These are phyloP conservation scores for Litchi chinensis DNA, from an alignment of 345 rosid species.

Conservation along the genomic window DNA sequence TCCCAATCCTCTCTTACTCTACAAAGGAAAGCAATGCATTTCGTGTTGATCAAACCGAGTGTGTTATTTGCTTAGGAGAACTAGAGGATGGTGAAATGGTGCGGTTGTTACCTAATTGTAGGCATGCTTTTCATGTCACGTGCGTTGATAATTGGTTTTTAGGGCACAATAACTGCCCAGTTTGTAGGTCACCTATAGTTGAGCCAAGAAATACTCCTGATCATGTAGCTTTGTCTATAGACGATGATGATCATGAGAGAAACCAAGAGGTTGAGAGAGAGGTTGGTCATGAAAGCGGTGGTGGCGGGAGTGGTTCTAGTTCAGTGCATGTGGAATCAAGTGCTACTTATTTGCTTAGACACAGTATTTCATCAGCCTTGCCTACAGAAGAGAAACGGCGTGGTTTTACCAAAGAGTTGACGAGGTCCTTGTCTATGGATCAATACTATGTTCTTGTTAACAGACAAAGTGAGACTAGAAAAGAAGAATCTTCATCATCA, in stretches of 20 bases:
- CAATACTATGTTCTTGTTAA: conserved; percentile 27
- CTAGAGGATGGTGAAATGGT: conserved; percentile 53
- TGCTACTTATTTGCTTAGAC: conserved; percentile 17
- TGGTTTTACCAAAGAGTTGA: background rate
- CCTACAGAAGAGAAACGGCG: conserved; percentile 22
- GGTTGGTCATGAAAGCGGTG: background rate
- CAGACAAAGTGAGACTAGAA: conserved; percentile 8
- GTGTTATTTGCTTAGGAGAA: conserved; percentile 57
- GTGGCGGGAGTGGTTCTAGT: background rate
- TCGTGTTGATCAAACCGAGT: conserved; percentile 36
- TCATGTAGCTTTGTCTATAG: background rate
- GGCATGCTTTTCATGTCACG: conserved; percentile 67
- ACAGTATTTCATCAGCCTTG: conserved; percentile 23
- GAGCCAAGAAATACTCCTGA: background rate
- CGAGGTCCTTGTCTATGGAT: conserved; percentile 48
- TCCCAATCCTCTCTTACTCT: conserved; percentile 41
- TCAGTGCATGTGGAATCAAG: background rate
- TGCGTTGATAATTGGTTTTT: conserved; percentile 76
- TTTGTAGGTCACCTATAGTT: conserved; percentile 50
- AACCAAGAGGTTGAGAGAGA: background rate
- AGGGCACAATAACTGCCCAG: conserved; percentile 62
- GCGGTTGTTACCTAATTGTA: conserved; percentile 64
- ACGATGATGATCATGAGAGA: background rate
- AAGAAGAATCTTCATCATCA: background rate
- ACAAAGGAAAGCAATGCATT: background rate